These are phyloP conservation scores for Didymella pinodella DNA, from an alignment of 2,329 filamentous ascomycete genomes.

Conservation along the genomic window DNA sequence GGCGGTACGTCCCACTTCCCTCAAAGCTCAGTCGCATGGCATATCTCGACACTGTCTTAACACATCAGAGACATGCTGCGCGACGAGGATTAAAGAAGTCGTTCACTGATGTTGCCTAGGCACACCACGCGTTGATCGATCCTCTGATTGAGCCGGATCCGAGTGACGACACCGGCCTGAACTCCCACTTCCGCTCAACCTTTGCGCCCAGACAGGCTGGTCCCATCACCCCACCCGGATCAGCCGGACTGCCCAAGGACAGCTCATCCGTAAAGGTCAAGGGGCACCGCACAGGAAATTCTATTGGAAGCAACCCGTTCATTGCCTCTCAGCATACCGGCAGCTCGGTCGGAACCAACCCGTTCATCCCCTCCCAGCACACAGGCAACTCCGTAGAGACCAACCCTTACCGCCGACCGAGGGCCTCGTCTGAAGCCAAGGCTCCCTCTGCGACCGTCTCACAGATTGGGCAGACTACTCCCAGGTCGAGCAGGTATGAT, in stretches of 20 bases:
- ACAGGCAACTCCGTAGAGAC: conserved; percentile 51
- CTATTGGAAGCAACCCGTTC: conserved; percentile 35
- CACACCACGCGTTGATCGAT: conserved; percentile 71
- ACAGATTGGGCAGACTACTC: conserved; percentile 29
- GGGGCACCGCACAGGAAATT: conserved; percentile 30
- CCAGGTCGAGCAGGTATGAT: conserved; percentile 40
- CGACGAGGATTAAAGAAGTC: too few relatives aligned
- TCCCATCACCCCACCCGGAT: conserved; percentile 44
- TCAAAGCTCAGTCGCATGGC: conserved; percentile 5
- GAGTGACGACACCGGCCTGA: conserved; percentile 71
- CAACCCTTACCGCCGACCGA: conserved; percentile 55
- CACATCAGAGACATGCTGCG: too few relatives aligned
- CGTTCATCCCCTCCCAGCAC: conserved; percentile 41
- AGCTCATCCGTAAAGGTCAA: conserved; percentile 7
- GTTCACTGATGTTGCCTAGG: conserved; percentile 55
- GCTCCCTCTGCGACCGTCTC: conserved; percentile 29
- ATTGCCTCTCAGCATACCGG: conserved; percentile 36
- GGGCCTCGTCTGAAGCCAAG: conserved; percentile 42
- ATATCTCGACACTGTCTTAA: neutral
- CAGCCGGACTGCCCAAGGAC: conserved; percentile 36
- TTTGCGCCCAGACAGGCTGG: conserved; percentile 48
- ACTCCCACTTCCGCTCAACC: conserved; percentile 62
- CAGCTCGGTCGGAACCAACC: conserved; percentile 35
- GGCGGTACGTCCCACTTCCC: conserved; percentile 11
- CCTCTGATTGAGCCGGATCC: conserved; percentile 74